Evolutionary conservation across 768 basidiomycete species (phyloP), one percentile per base, ranked within the genome.

Genomic region (Lyophyllum shimeji): DNA sequence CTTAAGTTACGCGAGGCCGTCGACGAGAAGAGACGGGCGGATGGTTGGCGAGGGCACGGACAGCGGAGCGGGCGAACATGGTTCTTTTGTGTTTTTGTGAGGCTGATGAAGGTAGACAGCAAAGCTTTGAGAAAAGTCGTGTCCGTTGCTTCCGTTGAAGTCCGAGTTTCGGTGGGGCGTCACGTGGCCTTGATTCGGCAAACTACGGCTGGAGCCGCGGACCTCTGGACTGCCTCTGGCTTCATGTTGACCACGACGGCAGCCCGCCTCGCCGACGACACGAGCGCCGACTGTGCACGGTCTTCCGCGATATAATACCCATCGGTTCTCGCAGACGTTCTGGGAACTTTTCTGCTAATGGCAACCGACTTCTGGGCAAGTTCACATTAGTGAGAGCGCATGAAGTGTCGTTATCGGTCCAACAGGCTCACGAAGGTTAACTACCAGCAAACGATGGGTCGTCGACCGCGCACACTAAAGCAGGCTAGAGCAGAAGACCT

Each of bases 321-420:
- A 9, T 29, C 18, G 25, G 12, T n/a, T 20, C 47, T 2, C 9
- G 12, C 9, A 2, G 27, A 50, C 20, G 18, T n/a, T 43, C 44
- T 44, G 21, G 31, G 20, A 24, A 8, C 4, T 23, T 31, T 20
- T 27, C 25, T 31, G 3, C 17, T 51, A 45, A 94, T 94, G 92
- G 90, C 91, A 3, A 91, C 90, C 34, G 89, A 94, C 72, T 96
- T 93, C 68, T 97, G 92, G 92, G 80, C 85, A 25, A 95, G 93
- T 65, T 90, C 93, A 50, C 95, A 97, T 71, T 87, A 87, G 90
- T 92, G 72, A 76, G 75, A 66, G 62, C 69, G 75, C 80, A 67
- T 52, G 9, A 53, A 45, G 57, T 55, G 34, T 45, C 63, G 50
- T 56, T 61, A 46, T 18, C 27, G 21, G 29, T 40, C 45, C 29